Evolutionary conservation across 371 early-diverging fungal species (phyloP).

Genomic region (Mucor saturninus): DNA sequence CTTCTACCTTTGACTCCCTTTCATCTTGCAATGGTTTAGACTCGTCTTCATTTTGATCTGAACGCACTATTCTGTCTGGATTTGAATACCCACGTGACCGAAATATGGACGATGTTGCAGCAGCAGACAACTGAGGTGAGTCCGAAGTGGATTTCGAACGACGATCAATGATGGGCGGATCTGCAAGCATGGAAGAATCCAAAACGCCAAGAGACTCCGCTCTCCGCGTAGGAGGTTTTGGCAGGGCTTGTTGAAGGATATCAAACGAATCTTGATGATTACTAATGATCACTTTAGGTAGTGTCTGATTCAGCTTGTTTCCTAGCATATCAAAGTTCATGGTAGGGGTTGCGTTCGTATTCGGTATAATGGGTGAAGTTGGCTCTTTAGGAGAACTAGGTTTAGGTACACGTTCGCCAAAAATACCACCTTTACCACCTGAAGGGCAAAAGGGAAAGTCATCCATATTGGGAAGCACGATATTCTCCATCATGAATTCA

Average conservation of each 20-base stretch:
- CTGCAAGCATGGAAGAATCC: background rate
- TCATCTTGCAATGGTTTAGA: background rate
- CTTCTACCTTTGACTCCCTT: background rate
- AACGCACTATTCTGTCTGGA: background rate
- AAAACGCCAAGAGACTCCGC: constrained; percentile 19
- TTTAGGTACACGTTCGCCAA: constrained; percentile 45
- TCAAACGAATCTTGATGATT: constrained; percentile 5
- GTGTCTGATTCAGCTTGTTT: constrained; percentile 10
- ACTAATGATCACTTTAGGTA: constrained; percentile 7
- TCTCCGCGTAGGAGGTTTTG: constrained; percentile 24
- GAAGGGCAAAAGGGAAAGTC: constrained; percentile 79
- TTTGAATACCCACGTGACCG: constrained; percentile 13
- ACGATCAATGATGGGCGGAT: background rate
- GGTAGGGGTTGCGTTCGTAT: background rate
- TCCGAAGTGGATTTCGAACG: background rate
- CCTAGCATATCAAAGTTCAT: constrained; percentile 23
- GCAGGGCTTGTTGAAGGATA: background rate
- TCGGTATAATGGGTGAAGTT: background rate
- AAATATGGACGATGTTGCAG: background rate
- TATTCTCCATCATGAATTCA: constrained; percentile 75
- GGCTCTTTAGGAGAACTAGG: constrained; percentile 11
- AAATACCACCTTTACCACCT: constrained; percentile 67
- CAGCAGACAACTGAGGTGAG: background rate
- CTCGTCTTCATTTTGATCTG: background rate
- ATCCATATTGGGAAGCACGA: constrained; percentile 93